Percentiles rank a stretch among this genome's conserved stretches.
Evolutionary conservation across 805 yeast species (phyloP).

Genomic region (Lipomyces yamanashiensis): DNA sequence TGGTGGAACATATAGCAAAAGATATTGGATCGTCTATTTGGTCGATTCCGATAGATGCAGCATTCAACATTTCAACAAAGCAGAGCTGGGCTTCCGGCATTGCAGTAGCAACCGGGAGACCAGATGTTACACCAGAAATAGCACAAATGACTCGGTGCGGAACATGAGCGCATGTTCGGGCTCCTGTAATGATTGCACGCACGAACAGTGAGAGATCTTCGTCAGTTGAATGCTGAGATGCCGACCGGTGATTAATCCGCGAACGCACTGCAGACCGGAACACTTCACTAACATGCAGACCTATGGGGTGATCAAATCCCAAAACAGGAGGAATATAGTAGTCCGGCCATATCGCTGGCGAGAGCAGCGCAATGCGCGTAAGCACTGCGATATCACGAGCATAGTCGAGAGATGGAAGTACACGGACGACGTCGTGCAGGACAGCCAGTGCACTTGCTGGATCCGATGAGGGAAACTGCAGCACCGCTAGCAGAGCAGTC

Average conservation of each 20-base stretch:
- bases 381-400: slow-evolving; percentile 28
- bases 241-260: background rate
- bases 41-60: background rate
- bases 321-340: background rate
- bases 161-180: slow-evolving; percentile 5
- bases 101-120: background rate
- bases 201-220: slow-evolving; percentile 9
- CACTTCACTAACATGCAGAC: slow-evolving; percentile 14
- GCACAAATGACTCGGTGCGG: slow-evolving; percentile 12
- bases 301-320: background rate
- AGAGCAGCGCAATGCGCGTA: slow-evolving; percentile 24
- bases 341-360: slow-evolving; percentile 26
- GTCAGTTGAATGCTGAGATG: background rate
- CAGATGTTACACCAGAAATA: slow-evolving; percentile 21
- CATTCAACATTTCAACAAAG: slow-evolving; percentile 15
- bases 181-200: slow-evolving; percentile 15
- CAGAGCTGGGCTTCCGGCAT: slow-evolving; percentile 13
- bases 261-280: slow-evolving; percentile 18
- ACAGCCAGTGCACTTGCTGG: slow-evolving; percentile 1
- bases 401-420: slow-evolving; percentile 1
- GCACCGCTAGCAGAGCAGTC: slow-evolving; percentile 10
- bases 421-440: slow-evolving; percentile 15
- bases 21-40: slow-evolving; percentile 1
- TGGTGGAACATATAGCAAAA: slow-evolving; percentile 10
- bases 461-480: slow-evolving; percentile 25